A percentile compares a stretch with the other conserved stretches of the same genome.
Evolutionary conservation across 306 rosid genomes (phyloP).

Genomic region (Dryas drummondii): DNA sequence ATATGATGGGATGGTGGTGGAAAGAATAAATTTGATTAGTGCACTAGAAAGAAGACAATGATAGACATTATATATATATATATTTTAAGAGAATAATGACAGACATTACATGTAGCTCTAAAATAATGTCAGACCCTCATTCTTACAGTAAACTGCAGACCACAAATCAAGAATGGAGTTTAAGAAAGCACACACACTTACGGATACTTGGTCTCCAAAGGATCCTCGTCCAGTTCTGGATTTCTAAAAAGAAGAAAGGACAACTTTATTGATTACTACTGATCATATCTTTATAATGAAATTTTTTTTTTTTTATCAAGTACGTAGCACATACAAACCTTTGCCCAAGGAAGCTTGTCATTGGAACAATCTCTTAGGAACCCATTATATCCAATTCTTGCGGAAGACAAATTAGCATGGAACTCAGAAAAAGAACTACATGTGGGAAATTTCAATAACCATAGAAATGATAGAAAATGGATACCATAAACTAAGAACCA

Average conservation of each 20-base stretch:
- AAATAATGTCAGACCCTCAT: no score
- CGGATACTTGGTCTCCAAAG: constrained; percentile 93
- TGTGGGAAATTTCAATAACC: not conserved
- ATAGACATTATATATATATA: no score
- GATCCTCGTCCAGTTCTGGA: constrained; percentile 66
- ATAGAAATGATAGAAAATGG: not conserved
- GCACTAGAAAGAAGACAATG: no score
- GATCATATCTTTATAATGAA: not conserved
- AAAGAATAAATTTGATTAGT: no score
- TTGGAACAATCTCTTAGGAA: constrained; percentile 96
- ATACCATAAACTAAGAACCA: not conserved
- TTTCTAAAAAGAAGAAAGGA: constrained; percentile 50
- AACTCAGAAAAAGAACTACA: not conserved
- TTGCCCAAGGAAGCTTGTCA: constrained; percentile 94
- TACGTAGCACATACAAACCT: constrained; percentile 56
- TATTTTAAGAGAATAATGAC: no score
- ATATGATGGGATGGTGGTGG: not conserved
- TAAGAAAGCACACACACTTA: constrained; percentile 41
- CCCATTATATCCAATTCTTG: constrained; percentile 95
- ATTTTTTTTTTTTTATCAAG: not conserved
- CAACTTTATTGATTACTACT: not conserved
- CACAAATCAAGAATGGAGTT: not conserved
- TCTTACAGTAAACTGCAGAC: no score
- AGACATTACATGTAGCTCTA: not conserved
- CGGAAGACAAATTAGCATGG: constrained; percentile 8